Conservation (phyloP, 176 grass and related monocot genomes). For the Stipa capillata region DNA sequence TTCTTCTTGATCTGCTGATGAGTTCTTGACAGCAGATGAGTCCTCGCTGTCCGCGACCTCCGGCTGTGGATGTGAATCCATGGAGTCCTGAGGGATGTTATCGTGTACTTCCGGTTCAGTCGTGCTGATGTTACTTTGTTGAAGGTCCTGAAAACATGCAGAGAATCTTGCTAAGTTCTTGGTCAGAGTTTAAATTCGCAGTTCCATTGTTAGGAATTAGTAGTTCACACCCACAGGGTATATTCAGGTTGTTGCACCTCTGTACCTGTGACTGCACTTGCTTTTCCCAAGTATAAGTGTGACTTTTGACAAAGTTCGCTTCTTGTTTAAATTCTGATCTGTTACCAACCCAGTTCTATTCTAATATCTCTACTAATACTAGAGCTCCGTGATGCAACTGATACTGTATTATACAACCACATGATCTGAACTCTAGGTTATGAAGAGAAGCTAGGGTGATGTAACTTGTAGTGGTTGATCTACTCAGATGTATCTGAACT, state of each 20-base stretch:
- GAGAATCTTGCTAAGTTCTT: constrained; percentile 16
- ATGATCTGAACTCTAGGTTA: not conserved
- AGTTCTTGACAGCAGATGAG: constrained; percentile 25
- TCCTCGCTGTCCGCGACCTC: constrained; percentile 32
- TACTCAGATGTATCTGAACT: not conserved
- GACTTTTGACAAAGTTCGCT: not conserved
- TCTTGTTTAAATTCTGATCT: not conserved
- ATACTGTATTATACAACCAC: not conserved
- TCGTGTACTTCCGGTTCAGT: constrained; percentile 24
- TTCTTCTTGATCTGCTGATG: constrained; percentile 16
- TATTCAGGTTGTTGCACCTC: not conserved
- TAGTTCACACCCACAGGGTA: not conserved
- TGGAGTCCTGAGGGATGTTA: constrained; percentile 32
- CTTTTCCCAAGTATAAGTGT: not conserved
- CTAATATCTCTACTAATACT: not conserved
- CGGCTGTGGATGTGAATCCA: constrained; percentile 4
- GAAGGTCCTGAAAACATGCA: constrained; percentile 32
- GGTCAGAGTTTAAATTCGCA: not conserved
- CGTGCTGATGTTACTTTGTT: constrained; percentile 18
- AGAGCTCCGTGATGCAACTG: not conserved
- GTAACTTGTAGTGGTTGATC: not conserved
- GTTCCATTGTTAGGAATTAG: not conserved
- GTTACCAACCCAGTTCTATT: not conserved
- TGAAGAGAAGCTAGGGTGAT: constrained; percentile 7
- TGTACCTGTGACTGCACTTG: not conserved